Evolutionary conservation across 805 yeast genomes (phyloP).

Genomic region (Danielia oregonensis): DNA sequence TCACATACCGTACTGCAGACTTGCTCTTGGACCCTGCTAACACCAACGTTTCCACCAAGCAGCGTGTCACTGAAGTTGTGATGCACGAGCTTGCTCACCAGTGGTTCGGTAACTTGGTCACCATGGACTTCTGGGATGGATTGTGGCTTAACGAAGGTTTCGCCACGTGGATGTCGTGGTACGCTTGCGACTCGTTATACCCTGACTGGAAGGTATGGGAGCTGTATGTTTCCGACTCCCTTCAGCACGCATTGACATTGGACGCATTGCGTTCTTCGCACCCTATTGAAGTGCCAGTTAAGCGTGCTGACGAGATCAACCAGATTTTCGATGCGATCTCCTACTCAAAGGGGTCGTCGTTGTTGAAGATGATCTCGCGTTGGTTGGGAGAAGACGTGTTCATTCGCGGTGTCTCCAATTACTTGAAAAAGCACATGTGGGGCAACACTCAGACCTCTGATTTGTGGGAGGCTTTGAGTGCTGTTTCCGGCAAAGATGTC

Average conservation of each 20-base stretch:
- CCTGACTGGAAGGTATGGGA: slow-evolving; percentile 91
- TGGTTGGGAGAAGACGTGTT: slow-evolving; percentile 78
- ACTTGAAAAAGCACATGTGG: slow-evolving; percentile 71
- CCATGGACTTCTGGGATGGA: slow-evolving; percentile 93
- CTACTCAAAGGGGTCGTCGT: slow-evolving; percentile 75
- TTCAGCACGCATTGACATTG: slow-evolving; percentile 69
- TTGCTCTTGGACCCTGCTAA: slow-evolving; percentile 67
- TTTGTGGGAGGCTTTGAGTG: slow-evolving; percentile 70
- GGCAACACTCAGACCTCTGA: slow-evolving; percentile 76
- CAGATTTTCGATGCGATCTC: slow-evolving; percentile 86
- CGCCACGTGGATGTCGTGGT: slow-evolving; percentile 92
- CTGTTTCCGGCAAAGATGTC: slow-evolving; percentile 70
- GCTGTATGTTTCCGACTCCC: slow-evolving; percentile 70
- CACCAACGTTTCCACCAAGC: slow-evolving; percentile 60
- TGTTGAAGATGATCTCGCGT: slow-evolving; percentile 73
- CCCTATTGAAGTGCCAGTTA: slow-evolving; percentile 81
- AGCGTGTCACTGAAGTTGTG: slow-evolving; percentile 80
- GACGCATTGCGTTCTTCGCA: slow-evolving; percentile 83
- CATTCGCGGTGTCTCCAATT: slow-evolving; percentile 74
- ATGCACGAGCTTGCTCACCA: slow-evolving; percentile 90
- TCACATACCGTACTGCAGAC: slow-evolving; percentile 77
- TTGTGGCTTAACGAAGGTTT: slow-evolving; percentile 87
- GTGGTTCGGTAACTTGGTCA: slow-evolving; percentile 88
- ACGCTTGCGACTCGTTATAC: slow-evolving; percentile 67
- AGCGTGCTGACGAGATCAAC: slow-evolving; percentile 72